Conservation (phyloP, 345 rosid genomes). For the Capsella bursapastoris region DNA sequence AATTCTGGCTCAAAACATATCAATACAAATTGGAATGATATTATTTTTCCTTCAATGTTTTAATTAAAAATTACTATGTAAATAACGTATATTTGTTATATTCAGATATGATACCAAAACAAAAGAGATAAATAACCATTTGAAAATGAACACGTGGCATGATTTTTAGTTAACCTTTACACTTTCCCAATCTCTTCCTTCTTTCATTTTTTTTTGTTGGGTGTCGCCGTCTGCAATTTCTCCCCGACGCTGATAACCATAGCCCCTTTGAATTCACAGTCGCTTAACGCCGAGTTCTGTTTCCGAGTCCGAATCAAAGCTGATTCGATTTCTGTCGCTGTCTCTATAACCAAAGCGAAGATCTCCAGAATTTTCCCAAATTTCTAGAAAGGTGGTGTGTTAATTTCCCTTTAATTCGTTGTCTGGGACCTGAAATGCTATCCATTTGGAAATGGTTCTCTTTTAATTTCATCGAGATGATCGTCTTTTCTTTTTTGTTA, state of each 20-base stretch:
- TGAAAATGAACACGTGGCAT: background rate
- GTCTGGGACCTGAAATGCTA: conserved; percentile 9
- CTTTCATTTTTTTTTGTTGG: conserved; percentile 6
- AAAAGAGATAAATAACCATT: conserved; percentile 8
- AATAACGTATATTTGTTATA: background rate
- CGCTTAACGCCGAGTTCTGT: background rate
- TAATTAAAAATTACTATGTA: background rate
- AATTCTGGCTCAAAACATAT: too few relatives aligned
- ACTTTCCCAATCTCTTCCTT: conserved; percentile 18
- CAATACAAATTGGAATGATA: too few relatives aligned
- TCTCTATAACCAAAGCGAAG: background rate
- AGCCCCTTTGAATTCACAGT: conserved; percentile 13
- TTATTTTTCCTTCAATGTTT: background rate
- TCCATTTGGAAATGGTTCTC: conserved; percentile 35
- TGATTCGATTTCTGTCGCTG: background rate
- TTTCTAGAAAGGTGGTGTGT: conserved; percentile 33
- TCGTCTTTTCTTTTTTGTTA: background rate
- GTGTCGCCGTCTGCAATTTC: conserved; percentile 43
- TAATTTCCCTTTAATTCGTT: background rate
- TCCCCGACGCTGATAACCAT: conserved; percentile 39
- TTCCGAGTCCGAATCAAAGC: background rate
- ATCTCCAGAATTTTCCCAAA: conserved; percentile 14
- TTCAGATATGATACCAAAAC: background rate
- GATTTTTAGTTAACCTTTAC: conserved; percentile 9
- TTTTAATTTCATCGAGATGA: background rate